phyloP scores from a whole-genome alignment of 768 basidiomycete species.

The Amanita exitialis region DNA sequence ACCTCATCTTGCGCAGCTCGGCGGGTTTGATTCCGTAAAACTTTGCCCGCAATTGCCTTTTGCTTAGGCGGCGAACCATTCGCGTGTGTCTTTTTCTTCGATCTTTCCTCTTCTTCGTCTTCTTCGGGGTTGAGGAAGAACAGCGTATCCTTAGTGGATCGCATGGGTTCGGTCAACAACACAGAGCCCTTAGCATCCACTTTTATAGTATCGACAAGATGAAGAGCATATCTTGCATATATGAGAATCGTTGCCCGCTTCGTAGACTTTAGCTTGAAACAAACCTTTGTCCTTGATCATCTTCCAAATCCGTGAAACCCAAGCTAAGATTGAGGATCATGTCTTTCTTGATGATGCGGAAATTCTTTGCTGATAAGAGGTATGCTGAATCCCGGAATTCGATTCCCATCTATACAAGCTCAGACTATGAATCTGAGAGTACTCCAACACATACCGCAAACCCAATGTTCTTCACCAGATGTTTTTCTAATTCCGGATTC shows the following conservation, averaged over 20 bases:
- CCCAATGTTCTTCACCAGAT: constrained; percentile 84
- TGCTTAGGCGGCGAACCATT: constrained; percentile 68
- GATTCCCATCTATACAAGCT: constrained; percentile 66
- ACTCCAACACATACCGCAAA: constrained; percentile 54
- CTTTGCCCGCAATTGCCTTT: constrained; percentile 74
- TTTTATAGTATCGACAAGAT: constrained; percentile 82
- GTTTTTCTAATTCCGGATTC: constrained; percentile 71
- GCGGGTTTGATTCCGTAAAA: constrained; percentile 84
- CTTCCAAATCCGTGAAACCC: constrained; percentile 77
- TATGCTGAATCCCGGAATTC: constrained; percentile 91
- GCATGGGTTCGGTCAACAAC: constrained; percentile 77
- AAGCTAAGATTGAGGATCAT: constrained; percentile 84
- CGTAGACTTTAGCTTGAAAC: constrained; percentile 9
- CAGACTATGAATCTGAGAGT: constrained; percentile 1
- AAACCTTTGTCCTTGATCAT: constrained; percentile 71
- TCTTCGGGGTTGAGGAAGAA: constrained; percentile 70
- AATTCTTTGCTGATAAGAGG: constrained; percentile 74
- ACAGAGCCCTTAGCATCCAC: constrained; percentile 55
- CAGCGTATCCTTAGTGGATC: constrained; percentile 76
- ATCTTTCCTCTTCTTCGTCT: constrained; percentile 48
- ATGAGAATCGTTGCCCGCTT: constrained; percentile 3
- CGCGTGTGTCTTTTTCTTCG: constrained; percentile 43
- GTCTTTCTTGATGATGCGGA: constrained; percentile 54
- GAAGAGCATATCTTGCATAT: constrained; percentile 65
- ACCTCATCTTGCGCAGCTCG: constrained; percentile 81